Conservation (phyloP, 805 yeast genomes). For the Pichia deserticola region DNA sequence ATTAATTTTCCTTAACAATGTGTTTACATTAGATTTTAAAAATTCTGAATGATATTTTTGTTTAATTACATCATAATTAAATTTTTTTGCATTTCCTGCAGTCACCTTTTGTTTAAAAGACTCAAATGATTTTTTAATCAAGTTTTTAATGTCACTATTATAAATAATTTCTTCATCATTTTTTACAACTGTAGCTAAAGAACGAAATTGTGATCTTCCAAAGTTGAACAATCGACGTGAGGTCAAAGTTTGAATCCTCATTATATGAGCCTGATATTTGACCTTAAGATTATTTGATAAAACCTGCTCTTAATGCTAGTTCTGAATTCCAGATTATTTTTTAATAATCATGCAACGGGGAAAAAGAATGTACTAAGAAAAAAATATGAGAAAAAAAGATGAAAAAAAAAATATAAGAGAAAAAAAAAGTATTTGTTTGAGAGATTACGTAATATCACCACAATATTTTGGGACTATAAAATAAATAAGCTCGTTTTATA, state of each 20-base stretch:
- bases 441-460: too few species aligned
- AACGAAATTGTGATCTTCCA: background rate
- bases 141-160: constrained; percentile 1
- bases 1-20: constrained; percentile 1
- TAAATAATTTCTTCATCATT: background rate
- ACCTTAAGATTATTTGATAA: too few species aligned
- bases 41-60: constrained; percentile 7
- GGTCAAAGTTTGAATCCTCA: background rate
- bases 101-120: constrained; percentile 10
- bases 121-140: constrained; percentile 8
- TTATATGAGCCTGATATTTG: too few species aligned
- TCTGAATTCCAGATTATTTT: too few species aligned
- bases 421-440: too few species aligned
- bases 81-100: background rate
- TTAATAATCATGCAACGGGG: too few species aligned
- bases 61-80: constrained; percentile 9
- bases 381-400: too few species aligned
- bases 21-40: constrained; percentile 6
- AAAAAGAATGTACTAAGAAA: too few species aligned
- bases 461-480: too few species aligned
- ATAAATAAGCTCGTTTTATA: too few species aligned
- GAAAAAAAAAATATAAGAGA: too few species aligned
- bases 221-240: background rate
- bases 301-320: too few species aligned
- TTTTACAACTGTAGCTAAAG: background rate